Percentiles rank a stretch among this genome's conserved stretches.
phyloP scores from a whole-genome alignment of 495 filamentous ascomycete genomes.

The Penicillium cosmopolitanum region DNA sequence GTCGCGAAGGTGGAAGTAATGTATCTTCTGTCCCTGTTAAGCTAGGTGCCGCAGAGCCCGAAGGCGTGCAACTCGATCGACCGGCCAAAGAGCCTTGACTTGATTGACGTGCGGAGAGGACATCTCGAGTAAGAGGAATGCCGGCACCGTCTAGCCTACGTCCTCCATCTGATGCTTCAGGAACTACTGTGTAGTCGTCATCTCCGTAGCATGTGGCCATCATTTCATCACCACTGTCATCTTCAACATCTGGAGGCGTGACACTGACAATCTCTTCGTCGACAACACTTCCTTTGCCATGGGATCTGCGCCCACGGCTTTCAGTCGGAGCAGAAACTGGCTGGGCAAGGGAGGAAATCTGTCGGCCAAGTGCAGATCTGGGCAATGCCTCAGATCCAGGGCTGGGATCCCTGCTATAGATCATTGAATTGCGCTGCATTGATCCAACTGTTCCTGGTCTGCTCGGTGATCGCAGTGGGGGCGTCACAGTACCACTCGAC shows the following conservation, averaged over 20 bases:
- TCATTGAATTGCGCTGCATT: slow-evolving; percentile 51
- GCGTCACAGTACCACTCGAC: slow-evolving; percentile 48
- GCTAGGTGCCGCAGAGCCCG: slow-evolving; percentile 32
- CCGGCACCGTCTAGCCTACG: slow-evolving; percentile 28
- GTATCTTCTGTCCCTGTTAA: slow-evolving; percentile 48
- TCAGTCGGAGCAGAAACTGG: slow-evolving; percentile 44
- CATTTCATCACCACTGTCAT: slow-evolving; percentile 51
- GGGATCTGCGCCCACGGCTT: slow-evolving; percentile 36
- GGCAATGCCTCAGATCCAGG: slow-evolving; percentile 38
- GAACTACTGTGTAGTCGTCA: slow-evolving; percentile 45
- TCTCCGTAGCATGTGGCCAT: slow-evolving; percentile 48
- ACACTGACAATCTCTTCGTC: slow-evolving; percentile 30
- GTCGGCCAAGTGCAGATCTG: slow-evolving; percentile 43
- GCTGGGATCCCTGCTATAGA: slow-evolving; percentile 51
- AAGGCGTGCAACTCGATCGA: slow-evolving; percentile 22
- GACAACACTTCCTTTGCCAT: slow-evolving; percentile 31
- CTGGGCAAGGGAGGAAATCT: slow-evolving; percentile 41
- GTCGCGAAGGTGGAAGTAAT: slow-evolving; percentile 34
- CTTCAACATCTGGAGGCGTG: slow-evolving; percentile 35
- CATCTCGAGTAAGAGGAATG: slow-evolving; percentile 23
- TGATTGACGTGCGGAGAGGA: slow-evolving; percentile 29
- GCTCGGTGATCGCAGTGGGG: slow-evolving; percentile 49
- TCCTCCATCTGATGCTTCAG: slow-evolving; percentile 39
- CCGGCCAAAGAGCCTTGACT: slow-evolving; percentile 36
- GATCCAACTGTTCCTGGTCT: slow-evolving; percentile 41